phyloP scores from a whole-genome alignment of 768 basidiomycete genomes.

The Paxillus ammoniavirescens region DNA sequence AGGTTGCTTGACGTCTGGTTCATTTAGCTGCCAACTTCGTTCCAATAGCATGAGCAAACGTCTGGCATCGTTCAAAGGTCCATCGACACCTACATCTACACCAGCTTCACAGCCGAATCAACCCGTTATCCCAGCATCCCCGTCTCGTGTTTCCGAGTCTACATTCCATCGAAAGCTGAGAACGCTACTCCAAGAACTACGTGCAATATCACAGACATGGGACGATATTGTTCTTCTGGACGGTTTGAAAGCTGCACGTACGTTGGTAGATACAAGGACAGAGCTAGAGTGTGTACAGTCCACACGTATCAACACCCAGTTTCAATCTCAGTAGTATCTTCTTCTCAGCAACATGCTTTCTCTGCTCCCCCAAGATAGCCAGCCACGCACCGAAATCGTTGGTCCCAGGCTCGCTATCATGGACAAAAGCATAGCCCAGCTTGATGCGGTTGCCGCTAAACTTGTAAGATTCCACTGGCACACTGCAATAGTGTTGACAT shows the following conservation, averaged over 20 bases:
- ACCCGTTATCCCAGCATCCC: slow-evolving; percentile 42
- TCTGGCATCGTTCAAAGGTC: slow-evolving; percentile 75
- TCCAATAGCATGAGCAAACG: slow-evolving; percentile 46
- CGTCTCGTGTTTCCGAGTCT: slow-evolving; percentile 53
- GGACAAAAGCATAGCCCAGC: slow-evolving; percentile 60
- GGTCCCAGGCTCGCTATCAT: slow-evolving; percentile 64
- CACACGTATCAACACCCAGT: not conserved
- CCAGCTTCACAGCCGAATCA: slow-evolving; percentile 50
- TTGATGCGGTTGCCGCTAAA: slow-evolving; percentile 58
- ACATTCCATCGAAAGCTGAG: slow-evolving; percentile 81
- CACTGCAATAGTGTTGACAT: not conserved
- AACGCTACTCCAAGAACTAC: slow-evolving; percentile 65
- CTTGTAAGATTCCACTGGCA: slow-evolving; percentile 49
- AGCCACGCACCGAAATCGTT: slow-evolving; percentile 59
- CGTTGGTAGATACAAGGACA: slow-evolving; percentile 74
- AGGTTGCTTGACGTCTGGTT: no score
- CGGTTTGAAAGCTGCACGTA: slow-evolving; percentile 72
- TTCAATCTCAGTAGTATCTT: not conserved
- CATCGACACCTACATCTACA: slow-evolving; percentile 70
- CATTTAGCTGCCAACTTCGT: not conserved
- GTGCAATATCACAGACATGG: slow-evolving; percentile 66
- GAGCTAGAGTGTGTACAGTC: slow-evolving; percentile 72
- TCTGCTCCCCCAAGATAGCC: slow-evolving; percentile 46
- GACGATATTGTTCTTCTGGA: slow-evolving; percentile 79
- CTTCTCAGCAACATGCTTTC: slow-evolving; percentile 60